These are phyloP conservation scores for Microdochium bolleyi DNA, from an alignment of 2,329 filamentous ascomycete genomes.

Conservation along the genomic window DNA sequence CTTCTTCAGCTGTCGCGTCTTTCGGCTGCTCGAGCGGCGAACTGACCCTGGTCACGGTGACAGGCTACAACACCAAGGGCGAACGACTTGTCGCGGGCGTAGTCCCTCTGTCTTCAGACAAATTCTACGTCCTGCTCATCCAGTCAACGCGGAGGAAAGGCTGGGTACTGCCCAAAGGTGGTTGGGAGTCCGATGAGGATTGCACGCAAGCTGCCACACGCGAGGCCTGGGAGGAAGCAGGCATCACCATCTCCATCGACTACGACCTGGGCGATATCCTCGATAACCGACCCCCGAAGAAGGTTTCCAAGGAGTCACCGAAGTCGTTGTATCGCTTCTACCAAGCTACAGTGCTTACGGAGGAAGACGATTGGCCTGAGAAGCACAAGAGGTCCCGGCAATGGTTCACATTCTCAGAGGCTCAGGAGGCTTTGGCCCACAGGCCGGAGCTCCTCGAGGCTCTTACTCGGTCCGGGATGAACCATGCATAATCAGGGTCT, in stretches of 20 bases:
- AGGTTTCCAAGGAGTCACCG: slow-evolving; percentile 52
- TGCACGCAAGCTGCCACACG: slow-evolving; percentile 77
- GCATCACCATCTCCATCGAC: slow-evolving; percentile 77
- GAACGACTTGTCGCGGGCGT: slow-evolving; percentile 93
- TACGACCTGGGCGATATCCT: slow-evolving; percentile 80
- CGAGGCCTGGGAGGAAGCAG: slow-evolving; percentile 97
- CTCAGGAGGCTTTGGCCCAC: slow-evolving; percentile 65
- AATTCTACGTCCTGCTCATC: slow-evolving; percentile 82
- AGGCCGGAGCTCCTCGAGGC: slow-evolving; percentile 87
- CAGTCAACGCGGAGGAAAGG: slow-evolving; percentile 85
- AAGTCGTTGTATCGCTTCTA: slow-evolving; percentile 70
- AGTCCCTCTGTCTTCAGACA: slow-evolving; percentile 81
- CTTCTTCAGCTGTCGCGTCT: slow-evolving; percentile 12
- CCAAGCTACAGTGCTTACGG: slow-evolving; percentile 79
- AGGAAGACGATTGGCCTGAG: slow-evolving; percentile 88
- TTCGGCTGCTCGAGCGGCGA: slow-evolving; percentile 19
- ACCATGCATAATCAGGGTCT: background rate
- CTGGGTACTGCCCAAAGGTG: slow-evolving; percentile 96
- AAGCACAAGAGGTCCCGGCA: slow-evolving; percentile 81
- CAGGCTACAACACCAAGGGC: slow-evolving; percentile 87
- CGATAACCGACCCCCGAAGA: slow-evolving; percentile 76
- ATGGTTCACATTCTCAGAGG: slow-evolving; percentile 83
- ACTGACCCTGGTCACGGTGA: slow-evolving; percentile 26
- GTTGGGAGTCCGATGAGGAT: slow-evolving; percentile 92
- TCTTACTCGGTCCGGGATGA: slow-evolving; percentile 68